A percentile compares a stretch with the other conserved stretches of the same genome.
Conservation (phyloP, 805 yeast species). For the Cephaloascus albidus region DNA sequence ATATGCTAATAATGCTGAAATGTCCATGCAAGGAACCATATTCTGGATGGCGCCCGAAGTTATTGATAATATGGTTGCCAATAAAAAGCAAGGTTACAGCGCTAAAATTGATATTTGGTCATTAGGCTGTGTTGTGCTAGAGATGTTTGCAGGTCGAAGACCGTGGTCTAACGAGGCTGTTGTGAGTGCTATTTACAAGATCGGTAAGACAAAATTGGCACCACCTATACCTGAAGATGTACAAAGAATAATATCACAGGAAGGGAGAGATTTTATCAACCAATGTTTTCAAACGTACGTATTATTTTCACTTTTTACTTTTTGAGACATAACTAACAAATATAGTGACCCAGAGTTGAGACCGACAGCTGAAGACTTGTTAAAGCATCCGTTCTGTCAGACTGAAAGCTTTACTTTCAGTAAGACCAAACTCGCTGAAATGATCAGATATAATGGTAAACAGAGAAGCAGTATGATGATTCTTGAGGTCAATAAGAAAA, state of each 20-base stretch:
- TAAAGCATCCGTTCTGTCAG: constrained; percentile 43
- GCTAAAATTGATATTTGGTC: constrained; percentile 99
- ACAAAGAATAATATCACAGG: constrained; percentile 45
- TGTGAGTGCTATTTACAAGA: constrained; percentile 85
- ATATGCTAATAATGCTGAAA: constrained; percentile 83
- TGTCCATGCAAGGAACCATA: constrained; percentile 98
- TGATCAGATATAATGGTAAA: constrained; percentile 32
- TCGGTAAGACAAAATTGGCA: constrained; percentile 77
- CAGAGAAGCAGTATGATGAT: constrained; percentile 3
- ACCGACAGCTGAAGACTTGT: constrained; percentile 73
- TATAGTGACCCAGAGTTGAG: constrained; percentile 65
- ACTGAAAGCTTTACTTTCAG: constrained; percentile 38
- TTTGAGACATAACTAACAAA: too few relatives aligned
- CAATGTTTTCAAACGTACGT: constrained; percentile 42
- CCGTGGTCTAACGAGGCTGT: constrained; percentile 98
- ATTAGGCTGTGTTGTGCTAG: constrained; percentile 90
- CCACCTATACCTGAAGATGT: constrained; percentile 97
- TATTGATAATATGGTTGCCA: constrained; percentile 70
- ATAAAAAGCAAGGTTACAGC: constrained; percentile 81
- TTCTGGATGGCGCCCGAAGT: constrained; percentile 99
- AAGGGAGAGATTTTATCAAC: constrained; percentile 65
- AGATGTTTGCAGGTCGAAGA: constrained; percentile 95
- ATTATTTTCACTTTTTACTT: background rate
- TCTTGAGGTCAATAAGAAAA: background rate
- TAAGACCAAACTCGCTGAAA: constrained; percentile 43